Evolutionary conservation across 495 filamentous ascomycete genomes (phyloP).

Genomic region (Lepraria neglecta): DNA sequence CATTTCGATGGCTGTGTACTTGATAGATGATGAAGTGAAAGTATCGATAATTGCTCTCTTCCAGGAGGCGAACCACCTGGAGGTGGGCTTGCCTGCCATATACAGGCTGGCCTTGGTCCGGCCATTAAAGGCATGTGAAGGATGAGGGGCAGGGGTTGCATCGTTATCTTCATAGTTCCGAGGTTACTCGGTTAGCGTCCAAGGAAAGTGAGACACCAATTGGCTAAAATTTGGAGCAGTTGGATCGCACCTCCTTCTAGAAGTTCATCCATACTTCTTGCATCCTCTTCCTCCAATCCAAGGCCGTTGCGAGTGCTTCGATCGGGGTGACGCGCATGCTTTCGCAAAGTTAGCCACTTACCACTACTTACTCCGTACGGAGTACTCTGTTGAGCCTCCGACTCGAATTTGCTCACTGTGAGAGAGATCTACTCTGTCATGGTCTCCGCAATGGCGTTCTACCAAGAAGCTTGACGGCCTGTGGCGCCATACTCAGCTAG

Average conservation of each 20-base stretch:
- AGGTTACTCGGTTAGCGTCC: background rate
- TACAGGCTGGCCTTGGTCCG: background rate
- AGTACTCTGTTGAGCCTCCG: background rate
- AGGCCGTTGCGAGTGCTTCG: background rate
- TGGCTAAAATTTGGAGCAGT: background rate
- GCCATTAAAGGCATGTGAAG: background rate
- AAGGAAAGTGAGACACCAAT: conserved; percentile 1
- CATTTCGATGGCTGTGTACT: conserved; percentile 19
- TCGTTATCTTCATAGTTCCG: conserved; percentile 1
- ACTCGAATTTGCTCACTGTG: background rate
- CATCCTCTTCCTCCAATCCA: conserved; percentile 6
- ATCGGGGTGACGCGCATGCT: background rate
- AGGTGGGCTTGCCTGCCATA: conserved; percentile 5
- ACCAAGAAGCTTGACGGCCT: background rate
- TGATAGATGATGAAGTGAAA: conserved; percentile 11
- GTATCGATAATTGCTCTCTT: background rate
- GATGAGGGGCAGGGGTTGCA: background rate
- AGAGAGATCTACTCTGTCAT: background rate
- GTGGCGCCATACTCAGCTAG: background rate
- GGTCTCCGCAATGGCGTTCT: background rate
- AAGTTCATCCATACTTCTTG: background rate
- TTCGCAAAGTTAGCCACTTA: background rate
- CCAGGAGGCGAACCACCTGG: conserved; percentile 3
- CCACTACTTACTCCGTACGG: too few relatives aligned
- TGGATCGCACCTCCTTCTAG: conserved; percentile 3